Base-by-base conservation (phyloP, 2,329 filamentous ascomycete genomes). In the Nannizzia gypsea region DNA sequence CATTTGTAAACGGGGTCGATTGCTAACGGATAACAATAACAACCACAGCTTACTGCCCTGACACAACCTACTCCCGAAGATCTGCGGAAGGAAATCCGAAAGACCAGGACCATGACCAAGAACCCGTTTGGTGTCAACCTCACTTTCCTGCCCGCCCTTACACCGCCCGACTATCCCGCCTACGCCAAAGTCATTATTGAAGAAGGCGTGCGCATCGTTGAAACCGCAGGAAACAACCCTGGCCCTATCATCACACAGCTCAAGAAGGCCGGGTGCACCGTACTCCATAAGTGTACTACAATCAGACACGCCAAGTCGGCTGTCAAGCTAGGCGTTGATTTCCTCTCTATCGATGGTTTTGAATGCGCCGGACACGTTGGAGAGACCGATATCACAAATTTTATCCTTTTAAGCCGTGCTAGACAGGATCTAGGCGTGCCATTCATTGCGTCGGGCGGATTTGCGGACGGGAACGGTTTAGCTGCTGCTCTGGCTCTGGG, bases 231-330 rank as follows among this genome's bases (percentile, higher is more conserved):
- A 59, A 95, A 95, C 78, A 86, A 81, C 68, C 93, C 93, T 0
- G 93, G 90, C 0, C 90, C 91, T 2, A 86, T 99, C 64, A 97
- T 99, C 73, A 80, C 83, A 71, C 83, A 90, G 78, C 81, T 99
- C 59, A 99, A 97, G 78, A 82, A 82, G 63, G 88, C 86, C 4
- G 84, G 84, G 60, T 82, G 83, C 68, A 92, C 82, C 60, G 85
- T 99, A 67, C 78, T 99, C 60, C 93, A 99, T 82, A 99, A 99
- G 78, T 97, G 93, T 80, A 99, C 93, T 6, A 95, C 90, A 3
- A 95, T 99, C 76, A 81, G 90, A 59, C 93, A 99, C 72, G 93
- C 93, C 20, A 83, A 90, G 73, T 90, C 87, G 65, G 93, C 93
- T 56, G 82, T 95, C 61, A 96, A 95, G 76, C 84, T 97, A 42